Conservation (phyloP, 73 alveolate genomes). For the Stentor roeselii region DNA sequence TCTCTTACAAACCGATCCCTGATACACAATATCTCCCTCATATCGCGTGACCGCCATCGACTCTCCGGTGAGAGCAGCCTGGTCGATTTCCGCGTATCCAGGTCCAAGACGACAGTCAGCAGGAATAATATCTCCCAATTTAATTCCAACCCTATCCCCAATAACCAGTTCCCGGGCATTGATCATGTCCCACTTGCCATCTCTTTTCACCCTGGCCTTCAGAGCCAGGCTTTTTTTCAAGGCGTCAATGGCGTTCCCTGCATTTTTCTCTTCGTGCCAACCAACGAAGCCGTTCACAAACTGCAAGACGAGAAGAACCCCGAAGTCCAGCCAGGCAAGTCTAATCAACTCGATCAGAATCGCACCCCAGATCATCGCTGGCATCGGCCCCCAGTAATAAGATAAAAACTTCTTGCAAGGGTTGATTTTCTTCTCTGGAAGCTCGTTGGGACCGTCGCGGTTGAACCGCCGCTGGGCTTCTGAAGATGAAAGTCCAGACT, state of each 20-base stretch:
- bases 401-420: slow-evolving; percentile 19
- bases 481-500: not conserved
- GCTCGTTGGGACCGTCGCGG: slow-evolving; percentile 22
- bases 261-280: slow-evolving; percentile 29
- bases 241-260: slow-evolving; percentile 27
- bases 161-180: not conserved
- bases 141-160: slow-evolving; percentile 18
- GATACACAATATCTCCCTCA: slow-evolving; percentile 26
- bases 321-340: slow-evolving; percentile 6
- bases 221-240: slow-evolving; percentile 8
- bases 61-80: slow-evolving; percentile 30
- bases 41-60: slow-evolving; percentile 6
- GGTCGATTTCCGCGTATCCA: slow-evolving; percentile 29
- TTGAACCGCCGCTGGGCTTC: not conserved
- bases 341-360: slow-evolving; percentile 2
- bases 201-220: slow-evolving; percentile 19
- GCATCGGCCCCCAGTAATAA: slow-evolving; percentile 28
- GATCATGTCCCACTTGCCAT: slow-evolving; percentile 16
- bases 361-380: slow-evolving; percentile 24
- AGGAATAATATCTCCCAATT: slow-evolving; percentile 45
- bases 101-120: slow-evolving; percentile 44
- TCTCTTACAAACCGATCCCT: slow-evolving; percentile 9
- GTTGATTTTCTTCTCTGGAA: slow-evolving; percentile 19
- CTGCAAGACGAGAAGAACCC: slow-evolving; percentile 18
- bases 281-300: slow-evolving; percentile 25